phyloP scores from a whole-genome alignment of 495 filamentous ascomycete genomes.

The Astrothelium subdiscretum region DNA sequence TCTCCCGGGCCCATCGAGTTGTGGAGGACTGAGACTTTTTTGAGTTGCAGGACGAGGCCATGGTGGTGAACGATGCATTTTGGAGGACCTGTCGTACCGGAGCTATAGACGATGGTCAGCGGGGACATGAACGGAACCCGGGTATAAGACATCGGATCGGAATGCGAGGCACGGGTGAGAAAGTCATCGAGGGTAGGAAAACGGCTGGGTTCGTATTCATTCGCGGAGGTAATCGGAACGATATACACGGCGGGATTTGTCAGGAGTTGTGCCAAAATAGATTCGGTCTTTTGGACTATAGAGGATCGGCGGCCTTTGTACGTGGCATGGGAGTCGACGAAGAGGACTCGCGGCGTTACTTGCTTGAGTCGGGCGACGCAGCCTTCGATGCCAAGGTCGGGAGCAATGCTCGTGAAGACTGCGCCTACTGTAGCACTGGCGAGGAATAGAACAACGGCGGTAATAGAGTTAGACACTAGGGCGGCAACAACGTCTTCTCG shows the following conservation, averaged over 20 bases:
- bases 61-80: constrained; percentile 68
- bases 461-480: constrained; percentile 60
- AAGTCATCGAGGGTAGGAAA: constrained; percentile 44
- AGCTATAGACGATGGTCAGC: constrained; percentile 59
- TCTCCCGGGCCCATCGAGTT: constrained; percentile 14
- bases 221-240: constrained; percentile 50
- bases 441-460: constrained; percentile 55
- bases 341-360: constrained; percentile 58
- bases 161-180: constrained; percentile 33
- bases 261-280: constrained; percentile 49
- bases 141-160: constrained; percentile 39
- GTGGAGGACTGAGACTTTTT: constrained; percentile 52
- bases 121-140: constrained; percentile 55
- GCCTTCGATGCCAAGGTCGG: constrained; percentile 47
- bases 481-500: constrained; percentile 63
- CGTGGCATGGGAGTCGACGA: constrained; percentile 65
- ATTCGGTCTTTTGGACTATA: constrained; percentile 53
- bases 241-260: constrained; percentile 51
- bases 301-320: constrained; percentile 69
- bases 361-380: constrained; percentile 62
- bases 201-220: constrained; percentile 23
- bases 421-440: constrained; percentile 56
- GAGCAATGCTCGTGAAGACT: constrained; percentile 60
- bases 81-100: constrained; percentile 61
- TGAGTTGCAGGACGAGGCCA: constrained; percentile 50